Conservation (phyloP, 371 early-diverging fungal species). For the Quaeritorhiza haematococci region DNA sequence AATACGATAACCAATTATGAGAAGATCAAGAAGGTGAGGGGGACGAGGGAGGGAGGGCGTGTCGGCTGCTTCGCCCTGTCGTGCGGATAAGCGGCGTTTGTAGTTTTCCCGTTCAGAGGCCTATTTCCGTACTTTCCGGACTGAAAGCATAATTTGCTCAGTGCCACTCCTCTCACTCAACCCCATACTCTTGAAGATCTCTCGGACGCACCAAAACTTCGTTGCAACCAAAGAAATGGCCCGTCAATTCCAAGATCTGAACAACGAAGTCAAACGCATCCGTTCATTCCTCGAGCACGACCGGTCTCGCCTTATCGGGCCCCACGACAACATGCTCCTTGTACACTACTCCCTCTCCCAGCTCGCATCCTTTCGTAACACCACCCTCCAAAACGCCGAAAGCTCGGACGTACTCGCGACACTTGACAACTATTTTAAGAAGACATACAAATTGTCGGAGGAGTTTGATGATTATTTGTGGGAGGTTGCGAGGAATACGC, state of each 20-base stretch:
- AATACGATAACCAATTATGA: constrained; percentile 81
- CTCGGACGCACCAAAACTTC: constrained; percentile 88
- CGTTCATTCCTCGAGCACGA: constrained; percentile 70
- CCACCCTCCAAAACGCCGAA: constrained; percentile 71
- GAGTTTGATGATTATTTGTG: constrained; percentile 84
- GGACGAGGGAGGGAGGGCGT: not conserved
- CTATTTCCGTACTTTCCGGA: no score
- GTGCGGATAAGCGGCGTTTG: no score
- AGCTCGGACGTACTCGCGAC: constrained; percentile 76
- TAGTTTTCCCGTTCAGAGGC: no score
- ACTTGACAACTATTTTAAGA: constrained; percentile 72
- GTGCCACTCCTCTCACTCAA: no score
- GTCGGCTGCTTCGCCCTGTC: no score
- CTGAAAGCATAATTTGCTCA: no score
- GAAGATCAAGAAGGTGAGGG: constrained; percentile 71
- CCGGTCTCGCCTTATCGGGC: constrained; percentile 52
- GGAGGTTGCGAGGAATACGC: constrained; percentile 67
- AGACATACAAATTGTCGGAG: constrained; percentile 68
- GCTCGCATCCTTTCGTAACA: constrained; percentile 80
- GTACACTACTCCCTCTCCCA: constrained; percentile 85
- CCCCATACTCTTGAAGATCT: constrained; percentile 64
- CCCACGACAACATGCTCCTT: constrained; percentile 69
- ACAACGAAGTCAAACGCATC: constrained; percentile 69
- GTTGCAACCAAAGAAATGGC: constrained; percentile 78
- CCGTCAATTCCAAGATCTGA: constrained; percentile 76